Evolutionary conservation across 1,139 yeast genomes (phyloP), one percentile per base, ranked within the genome.

Genomic region (Zygoascus meyerae): DNA sequence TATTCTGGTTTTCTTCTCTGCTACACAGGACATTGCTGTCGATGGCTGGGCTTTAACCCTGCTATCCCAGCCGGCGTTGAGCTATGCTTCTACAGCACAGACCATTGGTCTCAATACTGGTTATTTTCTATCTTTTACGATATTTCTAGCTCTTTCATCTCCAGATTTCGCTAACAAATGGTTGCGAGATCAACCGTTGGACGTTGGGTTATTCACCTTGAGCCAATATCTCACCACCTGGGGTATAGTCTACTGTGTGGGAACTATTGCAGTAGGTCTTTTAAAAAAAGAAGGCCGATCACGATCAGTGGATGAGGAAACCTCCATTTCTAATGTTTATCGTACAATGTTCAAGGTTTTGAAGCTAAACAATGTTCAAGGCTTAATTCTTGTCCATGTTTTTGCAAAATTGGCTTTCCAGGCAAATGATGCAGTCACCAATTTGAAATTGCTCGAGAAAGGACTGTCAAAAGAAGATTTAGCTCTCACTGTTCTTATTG

Each of bases 31-130:
- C 63, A 92, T 92, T 48, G 97, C 98, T 1, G 98, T 92, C 12
- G 99, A 92, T 67, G 98, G 98, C 5, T 92, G 98, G 98, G 97
- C 97, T 0, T 70, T 92, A 60, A 92, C 97, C 1, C 79, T 92
- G 45, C 71, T 92, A 46, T 80, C 90, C 14, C 81, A 81, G 18
- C 79, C 79, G 37, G 85, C 95, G 16, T 71, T 92, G 49, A 82
- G 95, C n/a, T 92, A 79, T 67, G 98, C 98, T 0, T 86, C 95
- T 3, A 92, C 98, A 0, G 98, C 98, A 0, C 99, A 92, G 65
- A 94, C 98, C 0, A 78, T 92, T 41, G 99, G 98, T 0, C 75
- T 92, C 52, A 92, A 92, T 66, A 75, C 92, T 2, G 99, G 99
- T 11, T 92, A 92, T 64, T 94, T 94, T 62, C 68, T 85, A 55